Conservation (phyloP, 225 moss, liverwort and hornwort species). For the Straminergon stramineum region DNA sequence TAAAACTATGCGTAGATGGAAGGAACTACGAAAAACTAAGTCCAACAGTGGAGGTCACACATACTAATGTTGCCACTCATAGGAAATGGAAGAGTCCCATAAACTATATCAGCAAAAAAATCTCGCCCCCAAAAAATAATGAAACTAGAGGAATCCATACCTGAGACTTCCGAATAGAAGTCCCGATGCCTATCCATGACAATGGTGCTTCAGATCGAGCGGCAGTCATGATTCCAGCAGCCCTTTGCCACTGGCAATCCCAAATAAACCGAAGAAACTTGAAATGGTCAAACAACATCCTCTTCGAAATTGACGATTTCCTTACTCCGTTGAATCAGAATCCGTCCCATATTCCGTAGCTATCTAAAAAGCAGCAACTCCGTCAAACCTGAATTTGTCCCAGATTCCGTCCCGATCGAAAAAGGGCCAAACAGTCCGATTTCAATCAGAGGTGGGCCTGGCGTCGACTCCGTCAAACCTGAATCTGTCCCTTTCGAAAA, state of each 20-base stretch:
- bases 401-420: too few species aligned
- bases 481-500: too few species aligned
- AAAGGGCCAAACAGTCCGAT: background rate
- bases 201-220: too few species aligned
- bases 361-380: background rate
- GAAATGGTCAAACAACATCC: background rate
- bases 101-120: too few species aligned
- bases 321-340: background rate
- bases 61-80: too few species aligned
- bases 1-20: background rate
- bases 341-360: too few species aligned
- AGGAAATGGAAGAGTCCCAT: too few species aligned
- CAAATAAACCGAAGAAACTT: background rate
- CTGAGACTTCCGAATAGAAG: background rate
- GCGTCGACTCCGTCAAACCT: too few species aligned
- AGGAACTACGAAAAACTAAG: too few species aligned
- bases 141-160: background rate
- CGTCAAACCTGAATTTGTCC: background rate
- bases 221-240: background rate
- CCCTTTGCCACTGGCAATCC: background rate
- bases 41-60: too few species aligned
- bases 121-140: too few species aligned
- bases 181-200: background rate
- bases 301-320: background rate
- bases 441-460: accelerated